phyloP scores from a whole-genome alignment of 2,329 filamentous ascomycete genomes.

The Orbilia oligospora region DNA sequence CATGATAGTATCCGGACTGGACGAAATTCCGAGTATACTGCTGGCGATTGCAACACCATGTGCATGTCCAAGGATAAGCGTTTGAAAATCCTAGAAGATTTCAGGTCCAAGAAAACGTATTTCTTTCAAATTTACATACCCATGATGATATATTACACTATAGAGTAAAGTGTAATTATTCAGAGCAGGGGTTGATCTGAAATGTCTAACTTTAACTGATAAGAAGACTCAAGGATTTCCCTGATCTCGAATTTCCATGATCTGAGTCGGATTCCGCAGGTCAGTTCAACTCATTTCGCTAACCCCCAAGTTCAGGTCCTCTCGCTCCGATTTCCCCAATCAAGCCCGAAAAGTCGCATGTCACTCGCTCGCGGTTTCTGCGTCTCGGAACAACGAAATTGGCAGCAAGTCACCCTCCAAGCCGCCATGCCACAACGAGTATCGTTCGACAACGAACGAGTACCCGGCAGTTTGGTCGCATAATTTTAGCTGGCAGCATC shows the following conservation, averaged over 20 bases:
- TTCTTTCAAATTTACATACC: neutral
- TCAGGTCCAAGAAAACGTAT: neutral
- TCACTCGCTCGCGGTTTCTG: slow-evolving; percentile 22
- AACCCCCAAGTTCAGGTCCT: neutral
- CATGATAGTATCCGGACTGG: neutral
- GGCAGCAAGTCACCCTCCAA: slow-evolving; percentile 10
- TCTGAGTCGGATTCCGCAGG: slow-evolving; percentile 2
- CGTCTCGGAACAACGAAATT: slow-evolving; percentile 41
- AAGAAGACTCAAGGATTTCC: neutral
- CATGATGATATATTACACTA: slow-evolving; percentile 6
- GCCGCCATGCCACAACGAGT: slow-evolving; percentile 42
- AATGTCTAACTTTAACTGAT: slow-evolving; percentile 1
- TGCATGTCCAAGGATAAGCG: neutral
- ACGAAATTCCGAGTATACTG: neutral
- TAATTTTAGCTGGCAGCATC: slow-evolving; percentile 28
- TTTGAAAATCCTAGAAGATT: neutral
- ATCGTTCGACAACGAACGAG: slow-evolving; percentile 24
- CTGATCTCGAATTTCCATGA: slow-evolving; percentile 1
- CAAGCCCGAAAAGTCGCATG: neutral
- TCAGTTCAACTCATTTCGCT: neutral
- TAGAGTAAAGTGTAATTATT: neutral
- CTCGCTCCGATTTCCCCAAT: slow-evolving; percentile 3
- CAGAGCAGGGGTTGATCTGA: neutral
- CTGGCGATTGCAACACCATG: neutral
- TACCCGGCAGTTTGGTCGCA: slow-evolving; percentile 51